Evolutionary conservation across 2,329 filamentous ascomycete genomes (phyloP).

Genomic region (Mollisiaceae sp.): DNA sequence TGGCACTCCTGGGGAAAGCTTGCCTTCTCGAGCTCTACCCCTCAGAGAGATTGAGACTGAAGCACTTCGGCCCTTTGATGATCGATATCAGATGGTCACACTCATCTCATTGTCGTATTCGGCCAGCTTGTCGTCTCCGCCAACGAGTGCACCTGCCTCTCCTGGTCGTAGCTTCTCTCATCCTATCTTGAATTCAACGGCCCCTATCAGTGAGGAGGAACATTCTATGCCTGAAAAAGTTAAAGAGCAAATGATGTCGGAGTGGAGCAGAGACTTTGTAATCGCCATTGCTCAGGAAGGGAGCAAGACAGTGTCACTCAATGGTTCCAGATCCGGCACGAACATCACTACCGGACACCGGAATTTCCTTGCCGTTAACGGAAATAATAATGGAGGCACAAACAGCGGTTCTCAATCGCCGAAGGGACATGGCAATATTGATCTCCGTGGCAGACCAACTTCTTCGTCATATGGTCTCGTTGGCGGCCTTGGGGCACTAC

Average conservation of each 20-base stretch:
- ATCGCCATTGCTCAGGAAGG: conserved; percentile 70
- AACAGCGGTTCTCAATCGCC: conserved; percentile 50
- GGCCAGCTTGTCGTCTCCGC: conserved; percentile 64
- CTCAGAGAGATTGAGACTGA: conserved; percentile 64
- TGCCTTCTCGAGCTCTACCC: conserved; percentile 49
- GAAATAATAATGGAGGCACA: conserved; percentile 48
- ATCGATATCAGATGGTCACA: conserved; percentile 73
- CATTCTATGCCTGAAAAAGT: conserved; percentile 69
- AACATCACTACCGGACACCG: conserved; percentile 47
- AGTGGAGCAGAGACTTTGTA: conserved; percentile 80
- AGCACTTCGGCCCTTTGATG: conserved; percentile 75
- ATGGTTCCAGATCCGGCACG: conserved; percentile 73
- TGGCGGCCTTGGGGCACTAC: conserved; percentile 44
- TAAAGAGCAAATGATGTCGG: conserved; percentile 75
- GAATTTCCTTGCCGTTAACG: conserved; percentile 64
- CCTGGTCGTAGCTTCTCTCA: conserved; percentile 68
- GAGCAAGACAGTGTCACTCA: conserved; percentile 75
- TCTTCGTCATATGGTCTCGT: conserved; percentile 41
- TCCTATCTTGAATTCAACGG: conserved; percentile 60
- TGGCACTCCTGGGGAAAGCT: conserved; percentile 54
- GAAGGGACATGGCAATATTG: conserved; percentile 44
- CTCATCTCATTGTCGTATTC: conserved; percentile 76
- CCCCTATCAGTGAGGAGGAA: conserved; percentile 48
- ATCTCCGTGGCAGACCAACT: conserved; percentile 36
- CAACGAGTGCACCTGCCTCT: conserved; percentile 71